These are phyloP conservation scores for Cystofilobasidium bisporidii DNA, from an alignment of 768 basidiomycete genomes.

Conservation along the genomic window DNA sequence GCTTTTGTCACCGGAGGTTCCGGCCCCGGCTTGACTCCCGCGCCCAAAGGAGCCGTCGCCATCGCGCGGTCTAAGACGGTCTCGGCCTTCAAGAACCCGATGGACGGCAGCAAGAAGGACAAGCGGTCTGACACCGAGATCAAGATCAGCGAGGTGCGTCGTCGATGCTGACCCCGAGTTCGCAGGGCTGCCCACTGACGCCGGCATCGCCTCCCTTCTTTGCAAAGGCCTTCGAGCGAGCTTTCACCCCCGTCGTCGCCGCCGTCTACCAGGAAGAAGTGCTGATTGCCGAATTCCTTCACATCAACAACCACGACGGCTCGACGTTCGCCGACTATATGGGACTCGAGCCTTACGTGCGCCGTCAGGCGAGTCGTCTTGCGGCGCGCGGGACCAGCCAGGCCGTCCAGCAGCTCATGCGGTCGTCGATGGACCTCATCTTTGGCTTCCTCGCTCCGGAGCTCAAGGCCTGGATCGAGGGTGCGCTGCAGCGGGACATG, in stretches of 20 bases:
- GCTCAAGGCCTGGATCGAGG: conserved; percentile 75
- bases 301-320: conserved; percentile 59
- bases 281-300: conserved; percentile 83
- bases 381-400: conserved; percentile 45
- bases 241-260: conserved; percentile 59
- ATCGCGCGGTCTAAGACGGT: conserved; percentile 25
- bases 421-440: conserved; percentile 84
- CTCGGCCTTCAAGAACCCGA: conserved; percentile 48
- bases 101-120: conserved; percentile 44
- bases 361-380: conserved; percentile 72
- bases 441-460: conserved; percentile 85
- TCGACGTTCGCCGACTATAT: conserved; percentile 93
- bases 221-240: conserved; percentile 58
- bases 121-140: conserved; percentile 53
- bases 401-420: conserved; percentile 62
- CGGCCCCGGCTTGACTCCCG: not conserved
- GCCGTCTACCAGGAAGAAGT: conserved; percentile 73
- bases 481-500: conserved; percentile 60
- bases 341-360: conserved; percentile 86
- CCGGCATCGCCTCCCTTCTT: not conserved
- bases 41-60: conserved; percentile 12
- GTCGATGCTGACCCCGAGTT: not conserved
- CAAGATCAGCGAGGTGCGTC: conserved; percentile 59
- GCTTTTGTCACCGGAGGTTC: conserved; percentile 17
- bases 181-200: not conserved